Base-by-base conservation (phyloP, 805 yeast species). In the Zygosaccharomyces pseudorouxii region DNA sequence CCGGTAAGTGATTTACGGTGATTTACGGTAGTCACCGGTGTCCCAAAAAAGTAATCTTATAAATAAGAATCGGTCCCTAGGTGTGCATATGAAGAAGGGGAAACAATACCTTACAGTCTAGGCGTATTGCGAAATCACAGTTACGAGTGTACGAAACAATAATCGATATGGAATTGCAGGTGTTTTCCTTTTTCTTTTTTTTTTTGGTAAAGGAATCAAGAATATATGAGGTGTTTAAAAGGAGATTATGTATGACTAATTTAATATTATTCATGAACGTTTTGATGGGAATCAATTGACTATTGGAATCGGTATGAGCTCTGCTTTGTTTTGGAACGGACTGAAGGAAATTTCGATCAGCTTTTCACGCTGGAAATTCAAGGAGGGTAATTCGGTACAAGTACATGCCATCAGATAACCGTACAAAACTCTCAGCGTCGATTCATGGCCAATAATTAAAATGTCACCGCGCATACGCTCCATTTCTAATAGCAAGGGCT, bases 381-480 rank as follows among this genome's bases (percentile, higher is more conserved):
- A 71, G 35, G 73, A 71, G 5, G 99, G 97, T 50, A 93, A 89
- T 57, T 90, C 97, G 52, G 76, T 75, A 57, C 93, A 86, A 2
- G 92, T 80, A 55, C 88, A 83, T 5, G 97, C 93, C 96, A 93
- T 88, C 58, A 92, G 74, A 68, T 93, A 93, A 3, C 98, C 99
- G 60, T 89, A 93, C 45, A 93, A 77, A 4, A 93, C 96, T 51
- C 90, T 75, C 54, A 95, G 75, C 2, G 93, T 85, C 0, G 95
- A 81, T 60, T 92, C 97, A 64, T 93, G 97, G 1, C 97, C 97
- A 56, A 93, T 86, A 51, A 93, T 85, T 55, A 93, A 72, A 12
- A 93, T 78, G 63, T 89, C 97, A 18, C 89, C 87, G 46, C 87
- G 79, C 78, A 86, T 83, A 57, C 97, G 78, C 67, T 93, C 99